phyloP scores from a whole-genome alignment of 352 stramenopile species.

The Phytophthora megakarya region DNA sequence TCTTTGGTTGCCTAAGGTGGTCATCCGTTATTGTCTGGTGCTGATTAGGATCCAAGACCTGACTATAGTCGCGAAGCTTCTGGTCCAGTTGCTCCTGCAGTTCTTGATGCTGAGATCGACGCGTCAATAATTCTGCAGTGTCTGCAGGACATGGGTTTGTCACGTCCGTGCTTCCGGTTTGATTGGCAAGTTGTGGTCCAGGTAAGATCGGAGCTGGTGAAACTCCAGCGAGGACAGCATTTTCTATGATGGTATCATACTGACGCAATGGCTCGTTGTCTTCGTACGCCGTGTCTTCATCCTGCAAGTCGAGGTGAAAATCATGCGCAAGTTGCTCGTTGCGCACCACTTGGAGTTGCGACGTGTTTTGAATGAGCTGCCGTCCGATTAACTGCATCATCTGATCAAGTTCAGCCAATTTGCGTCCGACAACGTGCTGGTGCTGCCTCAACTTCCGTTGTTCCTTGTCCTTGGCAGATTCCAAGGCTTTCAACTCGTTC shows the following conservation, averaged over 20 bases:
- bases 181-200: neutral
- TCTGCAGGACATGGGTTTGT: constrained; percentile 3
- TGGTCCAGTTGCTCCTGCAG: constrained; percentile 43
- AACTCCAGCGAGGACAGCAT: neutral
- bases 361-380: constrained; percentile 74
- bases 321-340: constrained; percentile 39
- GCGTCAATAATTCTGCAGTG: constrained; percentile 1
- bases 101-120: constrained; percentile 41
- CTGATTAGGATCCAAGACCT: constrained; percentile 27
- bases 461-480: constrained; percentile 27
- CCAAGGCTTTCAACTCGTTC: constrained; percentile 22
- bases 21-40: neutral
- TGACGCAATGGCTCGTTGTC: constrained; percentile 27
- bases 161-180: neutral
- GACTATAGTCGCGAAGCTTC: constrained; percentile 46
- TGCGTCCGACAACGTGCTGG: constrained; percentile 38
- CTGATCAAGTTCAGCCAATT: constrained; percentile 62
- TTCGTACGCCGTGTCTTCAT: constrained; percentile 10
- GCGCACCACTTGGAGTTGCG: constrained; percentile 58
- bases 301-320: constrained; percentile 23
- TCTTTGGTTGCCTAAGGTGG: constrained; percentile 12
- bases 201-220: neutral
- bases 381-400: constrained; percentile 65
- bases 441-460: constrained; percentile 32
- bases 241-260: constrained; percentile 5